phyloP scores from a whole-genome alignment of 345 rosid genomes.

The Acer yangbiense region DNA sequence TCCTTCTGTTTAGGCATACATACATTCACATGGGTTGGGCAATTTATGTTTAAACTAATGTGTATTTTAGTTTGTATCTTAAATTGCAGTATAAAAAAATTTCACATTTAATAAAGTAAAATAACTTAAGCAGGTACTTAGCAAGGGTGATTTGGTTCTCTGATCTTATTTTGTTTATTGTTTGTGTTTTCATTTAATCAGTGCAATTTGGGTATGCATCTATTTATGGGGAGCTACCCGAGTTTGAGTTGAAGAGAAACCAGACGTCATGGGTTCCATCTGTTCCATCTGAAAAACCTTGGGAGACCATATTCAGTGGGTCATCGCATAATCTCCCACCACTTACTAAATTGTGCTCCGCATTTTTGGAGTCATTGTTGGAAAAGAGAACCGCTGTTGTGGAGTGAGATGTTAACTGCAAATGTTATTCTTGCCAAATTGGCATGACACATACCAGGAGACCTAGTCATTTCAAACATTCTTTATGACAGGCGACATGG shows the following conservation, averaged over 20 bases:
- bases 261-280: constrained; percentile 37
- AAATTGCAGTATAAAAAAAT: background rate
- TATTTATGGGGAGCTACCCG: constrained; percentile 70
- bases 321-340: constrained; percentile 88
- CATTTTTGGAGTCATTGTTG: constrained; percentile 74
- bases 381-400: constrained; percentile 57
- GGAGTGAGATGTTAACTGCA: constrained; percentile 35
- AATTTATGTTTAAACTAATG: background rate
- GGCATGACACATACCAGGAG: background rate
- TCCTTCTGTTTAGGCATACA: background rate
- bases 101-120: background rate
- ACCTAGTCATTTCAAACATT: background rate
- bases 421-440: background rate
- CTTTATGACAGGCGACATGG: background rate
- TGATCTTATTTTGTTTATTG: background rate
- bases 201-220: constrained; percentile 71
- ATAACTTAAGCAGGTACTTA: background rate
- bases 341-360: constrained; percentile 64
- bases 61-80: background rate
- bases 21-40: background rate
- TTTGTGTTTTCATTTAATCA: constrained; percentile 8
- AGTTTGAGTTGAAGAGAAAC: constrained; percentile 45
- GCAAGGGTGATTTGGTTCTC: background rate
- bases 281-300: constrained; percentile 65
- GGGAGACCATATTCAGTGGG: constrained; percentile 84